Evolutionary conservation across 495 filamentous ascomycete species (phyloP).

Genomic region (Penicillium crystallinum): DNA sequence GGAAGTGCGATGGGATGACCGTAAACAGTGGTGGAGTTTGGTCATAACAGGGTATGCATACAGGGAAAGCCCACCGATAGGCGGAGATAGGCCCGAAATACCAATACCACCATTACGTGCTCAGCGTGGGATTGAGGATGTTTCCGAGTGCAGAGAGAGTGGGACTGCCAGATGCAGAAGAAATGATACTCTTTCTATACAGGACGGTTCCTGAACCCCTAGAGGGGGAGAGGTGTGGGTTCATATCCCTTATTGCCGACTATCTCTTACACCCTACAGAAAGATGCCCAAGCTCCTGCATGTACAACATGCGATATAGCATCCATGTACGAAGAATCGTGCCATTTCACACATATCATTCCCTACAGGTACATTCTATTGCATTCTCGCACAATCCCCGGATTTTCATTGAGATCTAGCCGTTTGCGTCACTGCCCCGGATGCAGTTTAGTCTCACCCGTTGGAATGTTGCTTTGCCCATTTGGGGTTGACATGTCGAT

Average conservation of each 20-base stretch:
- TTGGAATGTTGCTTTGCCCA: conserved; percentile 26
- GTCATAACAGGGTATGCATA: conserved; percentile 18
- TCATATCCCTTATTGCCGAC: too few species aligned
- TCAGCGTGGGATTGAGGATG: conserved; percentile 25
- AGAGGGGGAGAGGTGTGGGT: too few species aligned
- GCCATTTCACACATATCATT: background rate
- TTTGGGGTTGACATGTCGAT: conserved; percentile 27
- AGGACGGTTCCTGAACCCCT: too few species aligned
- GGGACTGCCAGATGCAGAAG: conserved; percentile 3
- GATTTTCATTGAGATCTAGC: background rate
- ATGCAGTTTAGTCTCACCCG: conserved; percentile 25
- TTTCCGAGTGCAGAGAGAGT: conserved; percentile 24
- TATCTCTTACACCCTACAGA: too few species aligned
- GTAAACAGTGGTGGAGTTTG: conserved; percentile 25
- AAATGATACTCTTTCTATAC: background rate
- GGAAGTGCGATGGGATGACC: conserved; percentile 17
- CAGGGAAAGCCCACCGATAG: background rate
- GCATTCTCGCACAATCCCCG: background rate
- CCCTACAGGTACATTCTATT: background rate
- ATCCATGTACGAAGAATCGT: too few species aligned
- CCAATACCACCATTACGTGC: conserved; percentile 17
- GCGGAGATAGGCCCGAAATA: conserved; percentile 12
- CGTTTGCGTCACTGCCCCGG: conserved; percentile 36
- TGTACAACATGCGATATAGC: too few species aligned
- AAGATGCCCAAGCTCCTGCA: too few species aligned